Percentiles rank a stretch among this genome's conserved stretches.
Conservation (phyloP, 495 filamentous ascomycete species). For the Platismatia glauca region DNA sequence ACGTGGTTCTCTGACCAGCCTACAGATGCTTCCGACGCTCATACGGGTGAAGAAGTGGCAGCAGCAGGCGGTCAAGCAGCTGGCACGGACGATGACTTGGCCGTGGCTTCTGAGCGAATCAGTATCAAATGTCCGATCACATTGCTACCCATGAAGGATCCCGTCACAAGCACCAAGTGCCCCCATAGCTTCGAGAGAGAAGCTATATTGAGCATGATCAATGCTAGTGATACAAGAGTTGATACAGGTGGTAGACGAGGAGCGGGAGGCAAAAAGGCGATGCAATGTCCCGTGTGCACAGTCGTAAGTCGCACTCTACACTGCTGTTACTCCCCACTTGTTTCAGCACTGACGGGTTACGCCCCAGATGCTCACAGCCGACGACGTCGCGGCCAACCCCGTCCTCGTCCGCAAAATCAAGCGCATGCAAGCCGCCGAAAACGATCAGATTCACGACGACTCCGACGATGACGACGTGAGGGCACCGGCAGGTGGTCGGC, state of each 20-base stretch:
- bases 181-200: slow-evolving; percentile 72
- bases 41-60: slow-evolving; percentile 23
- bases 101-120: slow-evolving; percentile 57
- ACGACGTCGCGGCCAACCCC: slow-evolving; percentile 37
- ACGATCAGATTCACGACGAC: slow-evolving; percentile 32
- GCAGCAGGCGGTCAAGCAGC: slow-evolving; percentile 26
- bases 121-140: slow-evolving; percentile 78
- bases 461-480: slow-evolving; percentile 23
- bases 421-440: slow-evolving; percentile 19
- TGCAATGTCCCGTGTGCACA: slow-evolving; percentile 45
- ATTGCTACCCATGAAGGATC: slow-evolving; percentile 59
- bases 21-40: slow-evolving; percentile 4
- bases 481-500: neutral
- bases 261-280: slow-evolving; percentile 24
- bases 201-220: slow-evolving; percentile 60
- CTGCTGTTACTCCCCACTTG: neutral
- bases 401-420: slow-evolving; percentile 36
- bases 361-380: slow-evolving; percentile 28
- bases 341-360: neutral
- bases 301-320: slow-evolving; percentile 19
- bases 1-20: slow-evolving; percentile 56
- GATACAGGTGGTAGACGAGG: slow-evolving; percentile 23
- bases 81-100: slow-evolving; percentile 63
- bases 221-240: slow-evolving; percentile 21
- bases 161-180: slow-evolving; percentile 66